Percentiles rank a stretch among this genome's conserved stretches.
phyloP scores from a whole-genome alignment of 768 basidiomycete genomes.

The Paxillus involutus region DNA sequence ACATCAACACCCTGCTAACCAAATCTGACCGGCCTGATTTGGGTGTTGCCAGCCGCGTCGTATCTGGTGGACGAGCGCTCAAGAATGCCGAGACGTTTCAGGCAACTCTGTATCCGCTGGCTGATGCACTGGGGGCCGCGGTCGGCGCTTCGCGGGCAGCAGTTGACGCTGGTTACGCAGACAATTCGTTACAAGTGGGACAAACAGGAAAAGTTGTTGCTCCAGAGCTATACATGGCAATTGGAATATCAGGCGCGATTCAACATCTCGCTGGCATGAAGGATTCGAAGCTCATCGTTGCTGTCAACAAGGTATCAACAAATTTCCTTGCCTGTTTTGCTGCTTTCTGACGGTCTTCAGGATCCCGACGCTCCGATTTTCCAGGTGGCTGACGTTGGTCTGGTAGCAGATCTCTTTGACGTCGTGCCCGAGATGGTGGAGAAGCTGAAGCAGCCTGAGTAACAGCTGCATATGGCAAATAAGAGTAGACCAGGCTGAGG shows the following conservation, averaged over 20 bases:
- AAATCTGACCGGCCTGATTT: conserved; percentile 94
- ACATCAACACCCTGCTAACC: conserved; percentile 73
- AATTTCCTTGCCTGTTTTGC: neutral
- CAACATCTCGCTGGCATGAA: conserved; percentile 99
- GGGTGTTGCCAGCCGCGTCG: conserved; percentile 80
- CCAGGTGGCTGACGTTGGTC: conserved; percentile 94
- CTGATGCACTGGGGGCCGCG: conserved; percentile 90
- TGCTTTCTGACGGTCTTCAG: conserved; percentile 39
- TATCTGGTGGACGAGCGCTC: conserved; percentile 93
- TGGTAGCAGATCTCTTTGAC: conserved; percentile 92
- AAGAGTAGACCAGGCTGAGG: neutral
- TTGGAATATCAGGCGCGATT: conserved; percentile 98
- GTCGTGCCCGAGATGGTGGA: conserved; percentile 88
- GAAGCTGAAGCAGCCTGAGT: conserved; percentile 62
- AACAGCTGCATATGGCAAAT: neutral
- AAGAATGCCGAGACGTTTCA: conserved; percentile 96
- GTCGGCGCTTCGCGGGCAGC: conserved; percentile 98
- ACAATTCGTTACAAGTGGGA: conserved; percentile 98
- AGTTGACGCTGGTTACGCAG: conserved; percentile 97
- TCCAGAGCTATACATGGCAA: conserved; percentile 92
- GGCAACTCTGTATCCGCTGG: conserved; percentile 82
- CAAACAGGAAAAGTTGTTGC: conserved; percentile 99
- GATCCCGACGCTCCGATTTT: conserved; percentile 98
- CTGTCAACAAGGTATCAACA: conserved; percentile 84
- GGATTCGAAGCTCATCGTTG: conserved; percentile 97